Evolutionary conservation across 2,329 filamentous ascomycete genomes (phyloP), one percentile per base, ranked within the genome.

Genomic region (Ophiostoma himal-ulmi): DNA sequence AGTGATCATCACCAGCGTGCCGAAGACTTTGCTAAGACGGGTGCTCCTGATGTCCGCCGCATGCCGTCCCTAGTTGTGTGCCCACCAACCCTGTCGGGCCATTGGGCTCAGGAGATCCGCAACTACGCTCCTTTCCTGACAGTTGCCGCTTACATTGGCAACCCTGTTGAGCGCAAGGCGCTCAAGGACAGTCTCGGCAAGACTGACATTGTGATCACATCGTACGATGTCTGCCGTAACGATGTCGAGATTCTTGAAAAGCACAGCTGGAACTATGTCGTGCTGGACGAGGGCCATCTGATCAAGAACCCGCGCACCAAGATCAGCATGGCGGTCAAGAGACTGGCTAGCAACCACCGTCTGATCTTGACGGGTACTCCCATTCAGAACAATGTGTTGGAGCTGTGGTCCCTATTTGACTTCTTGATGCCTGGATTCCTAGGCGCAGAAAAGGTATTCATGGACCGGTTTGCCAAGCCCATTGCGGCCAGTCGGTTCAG

Each of bases 231-330:
- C 68, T 97, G 94, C 78, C 89, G 96, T 69, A 99, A 99, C 74
- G 95, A 99, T 77, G 88, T 90, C n/a, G 93, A 97, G 10, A 79
- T 94, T 5, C 85, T 99, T 44, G 87, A 88, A 65, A 88, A 92
- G 70, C 88, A 95, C 77, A 95, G 87, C 75, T 99, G 94, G 73
- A 99, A 99, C 78, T 99, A 99, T 78, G 91, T 95, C 70, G 94
- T 99, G 4, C 87, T 99, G 8, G 95, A 99, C 77, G 95, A 99
- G 81, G 95, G 96, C 1, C 95, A 99, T 81, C 82, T 99, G 73
- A 99, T 99, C 84, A 99, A 99, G 84, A 99, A 99, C 78, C 93
- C 95, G 3, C 96, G 95, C 78, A 94, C 96, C 1, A 99, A 99
- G 82, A 95, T 96, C 72, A 96, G 92, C 0, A 86, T 94, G 72